Evolutionary conservation across 305 asterid species (phyloP).

Genomic region (Plantago coronopus): DNA sequence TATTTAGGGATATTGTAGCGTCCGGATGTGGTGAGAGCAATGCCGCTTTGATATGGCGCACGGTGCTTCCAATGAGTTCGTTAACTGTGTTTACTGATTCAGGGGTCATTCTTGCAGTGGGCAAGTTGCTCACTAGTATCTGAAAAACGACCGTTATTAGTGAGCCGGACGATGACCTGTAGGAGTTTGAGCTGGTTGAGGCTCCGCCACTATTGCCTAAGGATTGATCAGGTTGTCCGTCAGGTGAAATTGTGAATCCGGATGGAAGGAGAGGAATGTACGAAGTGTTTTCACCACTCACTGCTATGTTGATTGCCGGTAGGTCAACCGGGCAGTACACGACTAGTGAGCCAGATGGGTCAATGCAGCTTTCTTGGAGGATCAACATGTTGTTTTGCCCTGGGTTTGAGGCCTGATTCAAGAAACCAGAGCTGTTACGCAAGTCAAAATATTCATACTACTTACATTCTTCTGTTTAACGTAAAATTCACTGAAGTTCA

Average conservation of each 20-base stretch:
- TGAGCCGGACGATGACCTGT: slow-evolving; percentile 51
- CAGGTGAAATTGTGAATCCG: slow-evolving; percentile 78
- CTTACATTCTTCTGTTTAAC: neutral
- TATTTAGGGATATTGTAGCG: too few relatives aligned
- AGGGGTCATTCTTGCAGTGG: slow-evolving; percentile 75
- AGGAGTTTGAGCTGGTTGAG: slow-evolving; percentile 18
- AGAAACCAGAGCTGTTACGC: neutral
- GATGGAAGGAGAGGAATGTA: slow-evolving; percentile 73
- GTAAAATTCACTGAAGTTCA: neutral
- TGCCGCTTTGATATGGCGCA: slow-evolving; percentile 86
- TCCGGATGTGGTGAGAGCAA: slow-evolving; percentile 24
- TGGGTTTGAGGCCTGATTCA: slow-evolving; percentile 58
- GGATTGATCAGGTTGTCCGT: slow-evolving; percentile 39
- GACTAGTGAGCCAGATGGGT: slow-evolving; percentile 72
- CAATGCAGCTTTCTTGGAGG: slow-evolving; percentile 94
- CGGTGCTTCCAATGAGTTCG: slow-evolving; percentile 67
- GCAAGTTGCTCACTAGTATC: slow-evolving; percentile 68
- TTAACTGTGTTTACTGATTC: slow-evolving; percentile 83
- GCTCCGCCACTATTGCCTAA: slow-evolving; percentile 17
- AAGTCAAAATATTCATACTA: neutral
- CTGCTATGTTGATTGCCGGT: slow-evolving; percentile 69
- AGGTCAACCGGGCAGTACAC: slow-evolving; percentile 81
- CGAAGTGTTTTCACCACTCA: slow-evolving; percentile 89
- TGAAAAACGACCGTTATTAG: slow-evolving; percentile 74
- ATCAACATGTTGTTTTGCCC: slow-evolving; percentile 87